Base-by-base conservation (phyloP, 495 filamentous ascomycete species). In the Penicillium flavigenum region DNA sequence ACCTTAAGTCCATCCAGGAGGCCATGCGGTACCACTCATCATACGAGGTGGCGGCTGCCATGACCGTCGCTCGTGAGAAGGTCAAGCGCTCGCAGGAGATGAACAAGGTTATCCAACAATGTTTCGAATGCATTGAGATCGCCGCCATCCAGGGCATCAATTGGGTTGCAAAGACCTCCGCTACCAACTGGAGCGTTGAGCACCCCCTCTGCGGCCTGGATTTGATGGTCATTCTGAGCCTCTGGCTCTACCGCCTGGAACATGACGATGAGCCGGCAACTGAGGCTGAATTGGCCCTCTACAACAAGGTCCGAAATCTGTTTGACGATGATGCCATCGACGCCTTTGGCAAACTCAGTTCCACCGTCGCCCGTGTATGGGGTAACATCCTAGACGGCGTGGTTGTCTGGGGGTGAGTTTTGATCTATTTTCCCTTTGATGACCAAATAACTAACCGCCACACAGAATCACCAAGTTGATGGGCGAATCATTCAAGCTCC, bases 171-270 rank as follows among this genome's bases (percentile, higher is more conserved):
- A 85, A 92, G 66, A 97, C 92, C 22, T 96, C 91, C 52, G 91
- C 94, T 47, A 96, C 94, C 51, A 98, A 98, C 78, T 98, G 94
- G 94, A 98, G 94, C 76, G 88, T 98, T 46, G 94, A 98, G 78
- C 94, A 98, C 71, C 94, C 95, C 31, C 86, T 98, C 39, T 96
- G 92, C 69, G 95, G 92, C 61, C 82, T 98, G 76, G 94, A 98
- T 73, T 82, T 98, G 66, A 97, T 98, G 87, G 93, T 98, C 77
- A 96, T 97, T 64, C 89, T 98, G 66, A 96, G 89, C 70, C 80
- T 98, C 63, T 98, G 94, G 94, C 86, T 98, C 67, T 97, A 96
- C 79, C 89, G 90, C 75, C 86, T 98, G 79, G 94, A 98, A 89
- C 91, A 97, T 80, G 94, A 98, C 81, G 90, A 95, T 63, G 95